Evolutionary conservation across 2,329 filamentous ascomycete genomes (phyloP).

Genomic region (Fusarium sp.): DNA sequence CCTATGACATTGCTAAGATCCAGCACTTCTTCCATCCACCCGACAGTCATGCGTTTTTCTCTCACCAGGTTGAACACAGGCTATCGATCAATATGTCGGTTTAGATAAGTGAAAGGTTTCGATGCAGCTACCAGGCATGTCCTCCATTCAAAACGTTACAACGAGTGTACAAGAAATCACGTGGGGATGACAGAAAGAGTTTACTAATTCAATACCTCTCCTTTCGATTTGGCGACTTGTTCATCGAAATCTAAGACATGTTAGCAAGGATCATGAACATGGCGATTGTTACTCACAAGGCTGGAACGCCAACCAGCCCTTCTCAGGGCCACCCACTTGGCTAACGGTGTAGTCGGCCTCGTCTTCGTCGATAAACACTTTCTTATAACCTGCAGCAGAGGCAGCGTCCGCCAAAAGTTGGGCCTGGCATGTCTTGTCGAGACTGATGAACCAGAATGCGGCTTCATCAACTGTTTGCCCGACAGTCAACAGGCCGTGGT

Average conservation of each 20-base stretch:
- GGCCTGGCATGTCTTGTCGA: neutral
- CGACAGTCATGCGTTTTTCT: neutral
- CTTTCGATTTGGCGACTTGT: neutral
- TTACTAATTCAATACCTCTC: neutral
- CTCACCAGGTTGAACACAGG: neutral
- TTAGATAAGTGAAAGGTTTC: neutral
- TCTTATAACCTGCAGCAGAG: neutral
- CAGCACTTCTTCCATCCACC: neutral
- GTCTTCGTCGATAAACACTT: neutral
- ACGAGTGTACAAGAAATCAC: no score
- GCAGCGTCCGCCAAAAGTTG: neutral
- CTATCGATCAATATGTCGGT: neutral
- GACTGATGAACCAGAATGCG: neutral
- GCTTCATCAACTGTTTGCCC: slow-evolving; percentile 3
- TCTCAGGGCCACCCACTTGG: neutral
- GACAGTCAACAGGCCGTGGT: slow-evolving; percentile 4
- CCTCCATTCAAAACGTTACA: neutral
- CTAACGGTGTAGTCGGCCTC: neutral
- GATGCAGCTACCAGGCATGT: neutral
- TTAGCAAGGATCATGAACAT: neutral
- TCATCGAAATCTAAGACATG: neutral
- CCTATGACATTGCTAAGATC: no score
- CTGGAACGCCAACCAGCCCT: neutral
- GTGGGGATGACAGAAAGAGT: neutral
- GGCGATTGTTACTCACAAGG: neutral